A percentile compares a stretch with the other conserved stretches of the same genome.
Conservation (phyloP, 441 rosid genomes). For the Pelargonium hybrid region DNA sequence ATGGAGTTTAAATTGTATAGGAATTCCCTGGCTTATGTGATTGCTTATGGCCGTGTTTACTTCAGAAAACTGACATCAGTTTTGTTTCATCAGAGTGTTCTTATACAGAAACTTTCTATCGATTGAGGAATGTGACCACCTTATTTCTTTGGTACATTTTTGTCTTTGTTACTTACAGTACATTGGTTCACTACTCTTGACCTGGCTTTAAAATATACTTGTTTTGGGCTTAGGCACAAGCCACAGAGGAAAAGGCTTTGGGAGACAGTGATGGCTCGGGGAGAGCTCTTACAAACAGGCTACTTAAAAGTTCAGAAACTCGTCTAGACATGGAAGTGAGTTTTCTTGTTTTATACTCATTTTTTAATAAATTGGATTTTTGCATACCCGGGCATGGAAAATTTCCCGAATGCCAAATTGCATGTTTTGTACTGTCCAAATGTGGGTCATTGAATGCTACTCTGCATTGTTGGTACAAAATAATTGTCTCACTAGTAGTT, state of each 20-base stretch:
- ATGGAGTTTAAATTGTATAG: neutral
- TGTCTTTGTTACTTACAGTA: neutral
- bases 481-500: neutral
- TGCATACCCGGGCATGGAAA: constrained; percentile 1
- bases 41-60: constrained; percentile 4
- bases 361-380: neutral
- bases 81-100: constrained; percentile 52
- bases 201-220: constrained; percentile 13
- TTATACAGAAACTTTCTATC: constrained; percentile 56
- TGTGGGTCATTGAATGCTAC: neutral
- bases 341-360: neutral
- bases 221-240: constrained; percentile 31
- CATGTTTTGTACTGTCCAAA: neutral
- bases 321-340: constrained; percentile 37
- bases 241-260: constrained; percentile 16
- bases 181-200: neutral
- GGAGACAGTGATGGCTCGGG: constrained; percentile 22
- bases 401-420: neutral
- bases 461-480: neutral
- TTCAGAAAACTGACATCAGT: constrained; percentile 20
- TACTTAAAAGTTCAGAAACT: constrained; percentile 28
- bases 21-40: neutral
- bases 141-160: constrained; percentile 45
- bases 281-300: constrained; percentile 22
- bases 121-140: constrained; percentile 70